Base-by-base conservation (phyloP, 1,139 yeast genomes). In the Suzukiozyma palmioleophila region DNA sequence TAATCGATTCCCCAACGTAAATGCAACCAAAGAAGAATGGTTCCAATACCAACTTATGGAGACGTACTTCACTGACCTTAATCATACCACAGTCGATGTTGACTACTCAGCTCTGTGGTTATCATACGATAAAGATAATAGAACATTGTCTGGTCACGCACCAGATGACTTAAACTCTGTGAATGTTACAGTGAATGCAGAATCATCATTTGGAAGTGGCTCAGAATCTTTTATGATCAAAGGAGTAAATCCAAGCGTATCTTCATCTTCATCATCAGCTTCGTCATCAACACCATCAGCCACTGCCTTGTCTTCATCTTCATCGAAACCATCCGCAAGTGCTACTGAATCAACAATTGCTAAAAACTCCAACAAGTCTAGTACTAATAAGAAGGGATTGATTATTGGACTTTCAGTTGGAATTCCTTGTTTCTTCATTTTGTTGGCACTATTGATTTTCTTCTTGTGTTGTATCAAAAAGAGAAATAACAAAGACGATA, bases 371-470 rank as follows among this genome's bases (percentile, higher is more conserved):
- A 43, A 27, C 13, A 29, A 33, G 14, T 37, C 48, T 3, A 44
- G 59, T 12, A 33, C 50, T 21, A 45, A 51, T 15, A 52, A 57
- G 7, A 52, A 73, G 47, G 73, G 75, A 5, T 66, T 87, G 16
- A 96, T 95, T 0, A 84, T 90, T 54, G 95, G 89, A 1, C 75
- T 90, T 45, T 97, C 96, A 39, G 92, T 85, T n/a, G 86, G 84
- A 5, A 73, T 90, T 38, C 96, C 96, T 1, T 71, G 71, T 5
- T 66, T 76, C 0, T 51, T 86, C 8, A 54, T 77, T 1, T 55
- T 77, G 0, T 65, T 73, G 2, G 66, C 69, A 0, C 39, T 88
- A 9, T 50, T 84, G 26, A 64, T 78, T 54, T 75, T 80, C 57
- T 79, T 86, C 57, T 62, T 73, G 46, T 73, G 73, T 42, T 73